These are phyloP conservation scores for Adansonia digitata DNA, from an alignment of 345 rosid species.

Conservation along the genomic window DNA sequence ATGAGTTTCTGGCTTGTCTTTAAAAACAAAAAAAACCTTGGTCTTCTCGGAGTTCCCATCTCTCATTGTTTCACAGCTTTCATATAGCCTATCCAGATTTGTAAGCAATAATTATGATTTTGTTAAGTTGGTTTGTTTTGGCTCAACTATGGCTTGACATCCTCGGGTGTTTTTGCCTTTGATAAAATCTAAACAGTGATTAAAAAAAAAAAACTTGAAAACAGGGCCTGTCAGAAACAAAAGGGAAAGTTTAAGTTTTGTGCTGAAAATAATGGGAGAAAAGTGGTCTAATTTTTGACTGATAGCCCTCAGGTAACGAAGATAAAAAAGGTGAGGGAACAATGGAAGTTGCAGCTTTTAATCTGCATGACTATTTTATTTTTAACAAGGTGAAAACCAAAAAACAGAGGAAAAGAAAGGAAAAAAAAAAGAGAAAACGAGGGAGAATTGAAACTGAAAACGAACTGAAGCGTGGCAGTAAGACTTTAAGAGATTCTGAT, in stretches of 20 bases:
- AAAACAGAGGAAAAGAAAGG: not conserved
- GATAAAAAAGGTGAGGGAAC: not conserved
- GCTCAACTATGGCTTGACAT: not conserved
- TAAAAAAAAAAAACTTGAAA: constrained; percentile 13
- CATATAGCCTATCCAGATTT: constrained; percentile 36
- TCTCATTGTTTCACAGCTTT: constrained; percentile 67
- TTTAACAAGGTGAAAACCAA: constrained; percentile 18
- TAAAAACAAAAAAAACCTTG: constrained; percentile 47
- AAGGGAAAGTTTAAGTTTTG: constrained; percentile 4
- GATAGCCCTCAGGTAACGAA: not conserved
- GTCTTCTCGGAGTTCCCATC: constrained; percentile 72
- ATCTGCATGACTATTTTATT: constrained; percentile 23
- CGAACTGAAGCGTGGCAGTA: constrained; percentile 37
- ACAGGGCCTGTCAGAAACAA: not conserved
- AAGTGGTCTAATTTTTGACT: not conserved
- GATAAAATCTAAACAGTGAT: not conserved
- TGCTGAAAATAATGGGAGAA: constrained; percentile 4
- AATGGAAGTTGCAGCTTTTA: constrained; percentile 14
- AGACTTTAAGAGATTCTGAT: constrained; percentile 38
- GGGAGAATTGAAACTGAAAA: constrained; percentile 13
- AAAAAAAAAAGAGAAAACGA: not conserved
- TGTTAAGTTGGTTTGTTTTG: not conserved
- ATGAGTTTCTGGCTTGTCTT: constrained; percentile 12
- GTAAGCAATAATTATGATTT: constrained; percentile 12
- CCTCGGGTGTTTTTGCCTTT: not conserved